phyloP scores from a whole-genome alignment of 2,329 filamentous ascomycete genomes.

The Aspergillus fumigatus region DNA sequence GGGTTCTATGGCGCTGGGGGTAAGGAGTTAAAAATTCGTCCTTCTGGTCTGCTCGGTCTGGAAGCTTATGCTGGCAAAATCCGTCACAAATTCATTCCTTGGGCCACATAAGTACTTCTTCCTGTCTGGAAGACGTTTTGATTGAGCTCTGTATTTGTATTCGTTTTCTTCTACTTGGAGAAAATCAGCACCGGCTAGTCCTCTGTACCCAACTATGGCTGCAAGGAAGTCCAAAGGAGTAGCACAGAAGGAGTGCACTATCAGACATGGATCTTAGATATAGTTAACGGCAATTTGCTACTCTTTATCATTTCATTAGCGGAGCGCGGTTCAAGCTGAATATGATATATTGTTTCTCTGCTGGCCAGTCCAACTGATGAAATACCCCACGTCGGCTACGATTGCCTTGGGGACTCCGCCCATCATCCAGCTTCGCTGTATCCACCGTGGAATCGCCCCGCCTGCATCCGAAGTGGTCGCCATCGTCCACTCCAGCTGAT shows the following conservation, averaged over 20 bases:
- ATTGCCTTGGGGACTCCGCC: slow-evolving; percentile 35
- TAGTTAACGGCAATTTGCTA: too few species aligned
- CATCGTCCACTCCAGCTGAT: slow-evolving; percentile 31
- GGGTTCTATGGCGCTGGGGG: slow-evolving; percentile 9
- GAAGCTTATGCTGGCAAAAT: not conserved
- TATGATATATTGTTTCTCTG: slow-evolving; percentile 5
- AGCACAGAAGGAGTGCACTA: too few species aligned
- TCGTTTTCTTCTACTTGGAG: too few species aligned
- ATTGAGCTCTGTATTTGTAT: not conserved
- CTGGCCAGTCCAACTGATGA: slow-evolving; percentile 29
- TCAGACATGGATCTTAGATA: too few species aligned
- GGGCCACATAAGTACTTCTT: not conserved
- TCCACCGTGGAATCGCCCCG: slow-evolving; percentile 32
- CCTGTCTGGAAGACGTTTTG: not conserved
- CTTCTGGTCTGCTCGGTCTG: not conserved
- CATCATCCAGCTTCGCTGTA: slow-evolving; percentile 35
- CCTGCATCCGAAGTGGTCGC: slow-evolving; percentile 35
- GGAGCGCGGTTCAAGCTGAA: not conserved
- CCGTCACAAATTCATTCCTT: not conserved
- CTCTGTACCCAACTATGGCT: too few species aligned
- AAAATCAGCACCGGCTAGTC: too few species aligned
- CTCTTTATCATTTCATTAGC: too few species aligned
- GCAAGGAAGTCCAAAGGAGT: too few species aligned
- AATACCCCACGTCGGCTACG: slow-evolving; percentile 37
- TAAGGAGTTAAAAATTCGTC: slow-evolving; percentile 12